A percentile compares a stretch with the other conserved stretches of the same genome.
phyloP scores from a whole-genome alignment of 495 filamentous ascomycete species.

The Penicillium coprophilum region DNA sequence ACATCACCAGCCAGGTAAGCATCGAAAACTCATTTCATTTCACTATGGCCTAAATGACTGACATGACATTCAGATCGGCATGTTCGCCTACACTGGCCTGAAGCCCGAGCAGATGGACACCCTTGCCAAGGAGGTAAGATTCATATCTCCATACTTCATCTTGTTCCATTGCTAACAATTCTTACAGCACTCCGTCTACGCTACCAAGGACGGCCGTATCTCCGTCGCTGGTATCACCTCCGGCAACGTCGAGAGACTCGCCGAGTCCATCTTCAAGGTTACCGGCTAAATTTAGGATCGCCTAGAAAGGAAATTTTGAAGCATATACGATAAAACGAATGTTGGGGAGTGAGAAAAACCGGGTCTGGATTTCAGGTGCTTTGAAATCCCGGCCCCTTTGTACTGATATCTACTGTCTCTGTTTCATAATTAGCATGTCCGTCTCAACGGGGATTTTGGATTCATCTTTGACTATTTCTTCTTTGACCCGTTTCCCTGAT shows the following conservation, averaged over 20 bases:
- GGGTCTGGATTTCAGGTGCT: constrained; percentile 11
- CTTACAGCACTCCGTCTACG: constrained; percentile 83
- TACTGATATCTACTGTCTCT: constrained; percentile 38
- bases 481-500: too few species aligned
- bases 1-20: constrained; percentile 84
- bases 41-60: background rate
- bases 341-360: constrained; percentile 16
- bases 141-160: background rate
- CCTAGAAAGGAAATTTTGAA: constrained; percentile 4
- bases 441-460: constrained; percentile 32
- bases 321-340: constrained; percentile 17
- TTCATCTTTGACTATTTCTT: constrained; percentile 10
- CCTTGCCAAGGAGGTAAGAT: constrained; percentile 79
- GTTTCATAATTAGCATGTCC: constrained; percentile 33
- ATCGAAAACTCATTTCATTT: background rate
- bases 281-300: constrained; percentile 53
- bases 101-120: constrained; percentile 88
- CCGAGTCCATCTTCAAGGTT: constrained; percentile 93
- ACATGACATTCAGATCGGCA: constrained; percentile 67
- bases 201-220: constrained; percentile 95
- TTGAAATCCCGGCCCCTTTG: constrained; percentile 18
- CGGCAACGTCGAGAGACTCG: constrained; percentile 89
- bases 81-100: constrained; percentile 98
- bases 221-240: constrained; percentile 95
- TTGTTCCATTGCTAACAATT: constrained; percentile 31